phyloP scores from a whole-genome alignment of 805 yeast species.

The Brettanomyces nanus region DNA sequence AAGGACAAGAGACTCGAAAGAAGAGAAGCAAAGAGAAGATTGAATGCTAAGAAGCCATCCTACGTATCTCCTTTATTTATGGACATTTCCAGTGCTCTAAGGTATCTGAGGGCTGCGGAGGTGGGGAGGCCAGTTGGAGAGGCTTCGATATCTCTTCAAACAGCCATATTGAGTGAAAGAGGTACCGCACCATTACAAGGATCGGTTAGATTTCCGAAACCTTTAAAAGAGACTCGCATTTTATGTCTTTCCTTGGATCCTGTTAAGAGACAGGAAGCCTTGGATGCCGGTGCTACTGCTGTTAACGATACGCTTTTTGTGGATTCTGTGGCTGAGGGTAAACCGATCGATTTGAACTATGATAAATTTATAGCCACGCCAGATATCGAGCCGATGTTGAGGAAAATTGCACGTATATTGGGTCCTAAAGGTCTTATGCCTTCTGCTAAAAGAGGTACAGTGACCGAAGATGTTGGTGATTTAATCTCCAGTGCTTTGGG shows the following conservation, averaged over 20 bases:
- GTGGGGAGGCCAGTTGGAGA: slow-evolving; percentile 74
- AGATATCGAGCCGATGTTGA: slow-evolving; percentile 58
- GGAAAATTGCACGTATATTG: slow-evolving; percentile 63
- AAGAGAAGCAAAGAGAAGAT: slow-evolving; percentile 17
- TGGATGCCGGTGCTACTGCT: slow-evolving; percentile 48
- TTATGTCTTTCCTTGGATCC: slow-evolving; percentile 60
- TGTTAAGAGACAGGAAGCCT: slow-evolving; percentile 44
- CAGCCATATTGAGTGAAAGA: slow-evolving; percentile 59
- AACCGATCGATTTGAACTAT: slow-evolving; percentile 41
- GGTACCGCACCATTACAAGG: slow-evolving; percentile 76
- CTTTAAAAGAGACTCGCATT: slow-evolving; percentile 56
- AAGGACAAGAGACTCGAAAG: slow-evolving; percentile 18
- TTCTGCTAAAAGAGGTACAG: slow-evolving; percentile 76
- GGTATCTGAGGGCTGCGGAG: slow-evolving; percentile 80
- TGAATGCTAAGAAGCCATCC: slow-evolving; percentile 35
- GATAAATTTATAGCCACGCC: slow-evolving; percentile 83
- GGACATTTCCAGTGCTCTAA: slow-evolving; percentile 64
- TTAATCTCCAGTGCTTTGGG: slow-evolving; percentile 53
- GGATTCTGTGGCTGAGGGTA: slow-evolving; percentile 47
- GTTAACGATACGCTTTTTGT: slow-evolving; percentile 73
- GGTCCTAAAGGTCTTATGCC: slow-evolving; percentile 94
- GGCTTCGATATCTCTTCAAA: slow-evolving; percentile 60
- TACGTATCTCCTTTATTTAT: slow-evolving; percentile 53
- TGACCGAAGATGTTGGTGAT: slow-evolving; percentile 51
- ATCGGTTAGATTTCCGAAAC: slow-evolving; percentile 60